Base-by-base conservation (phyloP, 2,329 filamentous ascomycete genomes). In the Ceratocystis eucalypticola region DNA sequence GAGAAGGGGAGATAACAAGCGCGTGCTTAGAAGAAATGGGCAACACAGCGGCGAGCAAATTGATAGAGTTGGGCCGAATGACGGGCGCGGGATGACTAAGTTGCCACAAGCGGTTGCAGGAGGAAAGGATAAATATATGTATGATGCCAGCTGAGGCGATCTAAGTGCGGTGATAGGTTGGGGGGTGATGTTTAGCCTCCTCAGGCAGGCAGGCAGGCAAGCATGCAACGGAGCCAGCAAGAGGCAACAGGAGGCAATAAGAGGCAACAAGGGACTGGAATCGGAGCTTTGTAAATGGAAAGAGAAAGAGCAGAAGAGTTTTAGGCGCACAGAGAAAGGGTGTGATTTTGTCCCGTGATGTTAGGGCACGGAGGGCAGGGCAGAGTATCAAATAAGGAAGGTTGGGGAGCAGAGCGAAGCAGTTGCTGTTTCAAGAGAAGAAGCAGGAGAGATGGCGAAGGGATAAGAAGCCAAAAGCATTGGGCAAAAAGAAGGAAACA, bases 311-410 rank as follows among this genome's bases (percentile, higher is more conserved):
- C 53, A 57, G 10, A 28, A 28, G 30, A 28, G 15, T 15, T 57
- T n/a, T 15, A 30, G 10, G 53, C 28, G 20, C 53, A 57, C 53
- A 57, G 10, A 30, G 8, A 28, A 57, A 30, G 28, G 7, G 53
- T n/a, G 53, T 57, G 53, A 30, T 57, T 28, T 57, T 57, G 28
- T 57, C 53, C 30, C 53, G 53, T 57, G 53, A 57, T 57, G 17
- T 57, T 57, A 57, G 53, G 53, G 53, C 53, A 57, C 53, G 10
- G 28, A 30, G 30, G 10, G 10, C 53, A 22, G 53, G 53, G 20
- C 53, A n/a, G 20, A 30, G 22, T 15, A 57, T 57, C 22, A 30
- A 57, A 30, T 15, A 4, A 17, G 10, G 53, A 57, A 57, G 53
- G 53, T 57, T 57, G 53, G 53, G 53, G 20, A 30, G 10, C 28